Evolutionary conservation across 1,284 basidiomycete species (phyloP).

Genomic region (Melampsora larici-populina): DNA sequence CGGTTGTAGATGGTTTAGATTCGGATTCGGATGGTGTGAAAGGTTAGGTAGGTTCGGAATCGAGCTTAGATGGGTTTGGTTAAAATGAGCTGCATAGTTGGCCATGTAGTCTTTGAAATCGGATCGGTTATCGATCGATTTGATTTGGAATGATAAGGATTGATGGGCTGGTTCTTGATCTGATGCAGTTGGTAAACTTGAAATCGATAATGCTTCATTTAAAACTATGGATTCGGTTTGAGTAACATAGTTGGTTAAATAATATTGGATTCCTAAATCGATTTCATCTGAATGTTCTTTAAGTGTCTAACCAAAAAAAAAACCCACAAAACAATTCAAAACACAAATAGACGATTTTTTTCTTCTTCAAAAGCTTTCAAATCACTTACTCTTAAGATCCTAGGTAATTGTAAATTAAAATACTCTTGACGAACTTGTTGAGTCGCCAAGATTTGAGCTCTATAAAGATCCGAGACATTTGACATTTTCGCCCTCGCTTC

Average conservation of each 20-base stretch:
- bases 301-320: slow-evolving; percentile 67
- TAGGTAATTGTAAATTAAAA: slow-evolving; percentile 92
- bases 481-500: slow-evolving; percentile 83
- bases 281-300: slow-evolving; percentile 96
- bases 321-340: slow-evolving; percentile 7
- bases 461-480: slow-evolving; percentile 77
- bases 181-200: slow-evolving; percentile 59
- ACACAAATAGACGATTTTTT: background rate
- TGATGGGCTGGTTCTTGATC: slow-evolving; percentile 52
- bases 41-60: slow-evolving; percentile 35
- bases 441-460: slow-evolving; percentile 84
- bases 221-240: slow-evolving; percentile 85
- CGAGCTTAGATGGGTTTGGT: slow-evolving; percentile 33
- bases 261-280: slow-evolving; percentile 94
- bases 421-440: slow-evolving; percentile 91
- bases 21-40: no score
- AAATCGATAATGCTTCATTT: slow-evolving; percentile 77
- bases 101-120: slow-evolving; percentile 98
- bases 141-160: slow-evolving; percentile 62
- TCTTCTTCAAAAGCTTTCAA: background rate
- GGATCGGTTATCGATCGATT: slow-evolving; percentile 84
- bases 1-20: slow-evolving; percentile 47
- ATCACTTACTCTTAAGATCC: slow-evolving; percentile 71
- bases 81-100: slow-evolving; percentile 68
- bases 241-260: slow-evolving; percentile 89